Evolutionary conservation across 768 basidiomycete genomes (phyloP).

Genomic region (Collybia mongolica): DNA sequence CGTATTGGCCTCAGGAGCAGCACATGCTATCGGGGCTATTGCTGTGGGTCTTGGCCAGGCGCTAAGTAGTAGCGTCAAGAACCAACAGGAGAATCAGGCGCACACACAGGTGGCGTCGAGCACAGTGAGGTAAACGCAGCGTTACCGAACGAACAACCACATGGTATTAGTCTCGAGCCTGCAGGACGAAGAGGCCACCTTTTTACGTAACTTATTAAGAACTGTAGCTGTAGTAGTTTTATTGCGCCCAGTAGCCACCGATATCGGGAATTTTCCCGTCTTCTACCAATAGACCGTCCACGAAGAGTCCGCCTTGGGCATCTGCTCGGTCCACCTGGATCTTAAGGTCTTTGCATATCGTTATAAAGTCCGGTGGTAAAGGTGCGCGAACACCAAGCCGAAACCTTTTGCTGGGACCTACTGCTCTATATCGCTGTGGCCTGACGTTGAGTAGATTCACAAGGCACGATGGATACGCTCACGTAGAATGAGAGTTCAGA

Average conservation of each 20-base stretch:
- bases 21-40: conserved; percentile 77
- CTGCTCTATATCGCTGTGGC: conserved; percentile 45
- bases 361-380: conserved; percentile 53
- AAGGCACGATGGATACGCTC: conserved; percentile 16
- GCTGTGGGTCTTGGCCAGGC: conserved; percentile 70
- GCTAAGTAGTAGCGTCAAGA: conserved; percentile 32
- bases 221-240: conserved; percentile 1
- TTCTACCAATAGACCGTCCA: conserved; percentile 39
- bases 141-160: background rate
- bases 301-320: conserved; percentile 42
- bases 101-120: conserved; percentile 11
- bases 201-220: no score
- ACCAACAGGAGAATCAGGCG: conserved; percentile 24
- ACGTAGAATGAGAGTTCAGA: conserved; percentile 57
- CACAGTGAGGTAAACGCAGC: background rate
- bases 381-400: conserved; percentile 56
- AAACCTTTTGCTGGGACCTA: conserved; percentile 45
- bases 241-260: conserved; percentile 28
- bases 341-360: conserved; percentile 43
- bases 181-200: background rate
- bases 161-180: background rate
- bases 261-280: conserved; percentile 33
- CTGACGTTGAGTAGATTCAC: conserved; percentile 1
- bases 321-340: conserved; percentile 38
- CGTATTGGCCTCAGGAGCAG: conserved; percentile 68